Evolutionary conservation across 2,329 filamentous ascomycete species (phyloP), one percentile per base, ranked within the genome.

Genomic region (Diaporthe aspalathi): DNA sequence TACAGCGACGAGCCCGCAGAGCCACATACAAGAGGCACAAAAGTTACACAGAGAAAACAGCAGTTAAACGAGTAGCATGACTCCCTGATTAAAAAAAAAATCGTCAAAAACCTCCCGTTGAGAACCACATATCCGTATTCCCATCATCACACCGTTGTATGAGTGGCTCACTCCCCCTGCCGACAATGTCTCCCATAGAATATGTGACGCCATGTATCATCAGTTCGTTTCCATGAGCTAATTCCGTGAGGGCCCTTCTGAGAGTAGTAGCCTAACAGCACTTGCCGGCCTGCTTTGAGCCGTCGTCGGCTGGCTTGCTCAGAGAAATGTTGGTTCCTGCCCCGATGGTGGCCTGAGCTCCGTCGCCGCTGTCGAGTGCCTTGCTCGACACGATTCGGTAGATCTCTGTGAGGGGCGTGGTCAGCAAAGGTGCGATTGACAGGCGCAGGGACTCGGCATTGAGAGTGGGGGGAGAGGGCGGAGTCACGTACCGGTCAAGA

Each of bases 351-450:
- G 93, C 92, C 81, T 94, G 92, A 75, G 92, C 88, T 74, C 90
- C 89, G 78, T 97, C 95, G 80, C 93, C 94, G 80, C 93, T 93
- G 81, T 98, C 95, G 78, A 98, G 91, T 52, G 94, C 94, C 89
- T 98, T 98, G 89, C 93, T 96, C 70, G 95, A 98, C 75, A 99
- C 96, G 79, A 99, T 99, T 80, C 95, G 93, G 89, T 98, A 99
- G 86, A 99, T 99, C 88, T 99, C 96, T 97, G 81, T 62, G 71
- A 47, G 67, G 45, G 38, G 71, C 49, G 49, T 67, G 66, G 49
- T 73, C 27, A 71, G 70, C 60, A 35, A 43, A 16, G 17, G 5
- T 24, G 5, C n/a, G 12, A 24, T 69, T 53, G 74, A 56, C 68
- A 50, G 49, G 68, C 24, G 45, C 53, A 54, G 11, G 54, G 62